Evolutionary conservation across 2,329 filamentous ascomycete species (phyloP).

Genomic region (Rhinocladiella similis): DNA sequence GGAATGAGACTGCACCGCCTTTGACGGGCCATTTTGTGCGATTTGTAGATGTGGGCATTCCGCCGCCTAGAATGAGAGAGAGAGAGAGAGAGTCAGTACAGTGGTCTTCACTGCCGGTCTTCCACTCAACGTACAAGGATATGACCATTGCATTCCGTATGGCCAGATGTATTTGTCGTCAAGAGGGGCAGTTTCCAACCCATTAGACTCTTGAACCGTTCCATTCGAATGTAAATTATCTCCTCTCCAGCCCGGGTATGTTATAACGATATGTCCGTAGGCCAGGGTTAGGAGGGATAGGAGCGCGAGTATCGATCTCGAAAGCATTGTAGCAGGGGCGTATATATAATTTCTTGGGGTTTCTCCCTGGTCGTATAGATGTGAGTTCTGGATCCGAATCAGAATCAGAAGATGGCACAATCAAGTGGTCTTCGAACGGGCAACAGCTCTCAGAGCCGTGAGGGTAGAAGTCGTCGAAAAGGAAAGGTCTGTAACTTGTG

Average conservation of each 20-base stretch:
- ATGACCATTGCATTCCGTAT: constrained; percentile 93
- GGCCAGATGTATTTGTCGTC: constrained; percentile 60
- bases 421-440: constrained; percentile 17
- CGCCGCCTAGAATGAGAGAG: constrained; percentile 66
- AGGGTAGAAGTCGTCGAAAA: constrained; percentile 1
- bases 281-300: constrained; percentile 39
- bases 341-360: neutral
- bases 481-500: too few relatives aligned
- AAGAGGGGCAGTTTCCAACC: constrained; percentile 47
- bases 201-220: constrained; percentile 48
- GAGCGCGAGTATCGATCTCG: constrained; percentile 31
- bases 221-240: constrained; percentile 80
- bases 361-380: neutral
- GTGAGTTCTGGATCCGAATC: neutral
- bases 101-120: too few relatives aligned
- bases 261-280: constrained; percentile 71
- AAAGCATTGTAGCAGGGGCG: constrained; percentile 15
- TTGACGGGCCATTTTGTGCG: constrained; percentile 87
- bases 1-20: constrained; percentile 84
- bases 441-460: neutral
- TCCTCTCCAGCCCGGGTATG: constrained; percentile 83
- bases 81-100: too few relatives aligned
- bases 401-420: constrained; percentile 15
- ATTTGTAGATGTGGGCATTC: constrained; percentile 73
- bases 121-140: constrained; percentile 71